Evolutionary conservation across 139 green algal species (phyloP).

Genomic region (Chlorella vulgaris): DNA sequence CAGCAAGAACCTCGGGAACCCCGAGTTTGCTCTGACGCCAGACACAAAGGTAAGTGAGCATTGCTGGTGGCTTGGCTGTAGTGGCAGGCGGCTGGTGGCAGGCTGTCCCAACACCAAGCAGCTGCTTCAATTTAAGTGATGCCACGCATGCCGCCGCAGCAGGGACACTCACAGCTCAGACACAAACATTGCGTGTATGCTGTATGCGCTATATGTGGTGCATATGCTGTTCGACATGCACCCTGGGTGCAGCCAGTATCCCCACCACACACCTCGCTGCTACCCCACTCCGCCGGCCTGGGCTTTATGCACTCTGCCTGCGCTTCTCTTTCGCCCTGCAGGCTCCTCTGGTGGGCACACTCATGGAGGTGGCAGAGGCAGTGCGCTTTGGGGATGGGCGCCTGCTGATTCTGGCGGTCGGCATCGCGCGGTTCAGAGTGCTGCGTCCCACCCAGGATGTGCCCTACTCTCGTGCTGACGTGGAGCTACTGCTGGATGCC

Average conservation of each 20-base stretch:
- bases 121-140: too few relatives aligned
- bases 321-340: neutral
- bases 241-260: too few relatives aligned
- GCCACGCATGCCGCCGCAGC: too few relatives aligned
- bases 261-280: neutral
- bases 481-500: constrained; percentile 48
- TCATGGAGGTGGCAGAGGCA: constrained; percentile 55
- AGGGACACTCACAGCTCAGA: too few relatives aligned
- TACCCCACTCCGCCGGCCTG: neutral
- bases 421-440: constrained; percentile 51
- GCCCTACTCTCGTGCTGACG: constrained; percentile 51
- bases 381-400: constrained; percentile 55
- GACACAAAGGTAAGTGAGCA: constrained; percentile 28
- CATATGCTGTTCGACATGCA: too few relatives aligned
- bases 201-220: too few relatives aligned
- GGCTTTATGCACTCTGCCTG: neutral
- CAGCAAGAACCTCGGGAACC: constrained; percentile 41
- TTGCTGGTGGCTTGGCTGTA: too few relatives aligned
- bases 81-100: too few relatives aligned
- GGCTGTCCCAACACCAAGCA: too few relatives aligned
- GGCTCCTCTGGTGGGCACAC: constrained; percentile 46
- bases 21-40: constrained; percentile 24
- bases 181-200: neutral
- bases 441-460: constrained; percentile 5
- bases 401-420: constrained; percentile 55